A percentile compares a stretch with the other conserved stretches of the same genome.
These are phyloP conservation scores for Ceratonia siliqua DNA, from an alignment of 306 rosid species.

Conservation along the genomic window DNA sequence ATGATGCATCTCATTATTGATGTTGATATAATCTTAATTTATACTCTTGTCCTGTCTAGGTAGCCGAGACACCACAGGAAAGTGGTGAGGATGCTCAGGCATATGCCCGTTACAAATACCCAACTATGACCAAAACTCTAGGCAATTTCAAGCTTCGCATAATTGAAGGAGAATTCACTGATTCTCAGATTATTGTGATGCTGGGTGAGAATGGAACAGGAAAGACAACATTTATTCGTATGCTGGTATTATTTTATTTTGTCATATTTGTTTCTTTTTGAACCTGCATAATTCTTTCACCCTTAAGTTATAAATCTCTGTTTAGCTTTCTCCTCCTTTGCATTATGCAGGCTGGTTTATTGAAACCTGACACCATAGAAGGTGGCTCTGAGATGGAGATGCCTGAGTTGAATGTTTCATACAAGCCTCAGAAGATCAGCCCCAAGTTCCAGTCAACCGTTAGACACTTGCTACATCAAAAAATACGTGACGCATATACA, in stretches of 20 bases:
- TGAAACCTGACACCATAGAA: slow-evolving; percentile 86
- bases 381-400: slow-evolving; percentile 71
- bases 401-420: slow-evolving; percentile 96
- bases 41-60: slow-evolving; percentile 54
- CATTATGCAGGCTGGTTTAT: slow-evolving; percentile 80
- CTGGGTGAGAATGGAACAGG: slow-evolving; percentile 99
- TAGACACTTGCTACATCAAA: slow-evolving; percentile 71
- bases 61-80: slow-evolving; percentile 98
- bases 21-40: not conserved
- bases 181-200: slow-evolving; percentile 98
- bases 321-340: slow-evolving; percentile 17
- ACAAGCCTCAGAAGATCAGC: slow-evolving; percentile 98
- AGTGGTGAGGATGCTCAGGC: slow-evolving; percentile 85
- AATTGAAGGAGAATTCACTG: slow-evolving; percentile 92
- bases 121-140: slow-evolving; percentile 88
- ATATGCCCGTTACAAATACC: slow-evolving; percentile 92
- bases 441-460: slow-evolving; percentile 84
- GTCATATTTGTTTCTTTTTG: slow-evolving; percentile 24
- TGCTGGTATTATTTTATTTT: slow-evolving; percentile 75
- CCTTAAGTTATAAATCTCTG: not conserved
- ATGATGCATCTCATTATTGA: slow-evolving; percentile 6
- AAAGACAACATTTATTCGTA: slow-evolving; percentile 94
- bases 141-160: slow-evolving; percentile 86
- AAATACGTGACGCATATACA: slow-evolving; percentile 82
- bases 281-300: not conserved